Evolutionary conservation across 192 early-diverging fungal species (phyloP).

Genomic region (Mortierella claussenii): DNA sequence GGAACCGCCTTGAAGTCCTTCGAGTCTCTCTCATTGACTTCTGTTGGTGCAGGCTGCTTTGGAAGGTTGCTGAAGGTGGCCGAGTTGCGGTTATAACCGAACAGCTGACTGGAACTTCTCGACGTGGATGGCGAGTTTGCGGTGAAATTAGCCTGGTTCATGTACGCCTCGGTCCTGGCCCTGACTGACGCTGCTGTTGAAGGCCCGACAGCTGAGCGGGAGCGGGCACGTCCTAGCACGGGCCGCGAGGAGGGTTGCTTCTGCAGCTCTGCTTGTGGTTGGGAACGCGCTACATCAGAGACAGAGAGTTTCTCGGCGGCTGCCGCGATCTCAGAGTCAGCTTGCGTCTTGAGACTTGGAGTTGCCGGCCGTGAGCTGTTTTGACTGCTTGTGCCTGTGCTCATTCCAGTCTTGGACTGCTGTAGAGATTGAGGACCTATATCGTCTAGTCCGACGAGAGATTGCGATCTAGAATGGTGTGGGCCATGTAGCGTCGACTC

Average conservation of each 20-base stretch:
- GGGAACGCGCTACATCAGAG: neutral
- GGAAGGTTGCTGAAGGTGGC: neutral
- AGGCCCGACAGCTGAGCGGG: constrained; percentile 27
- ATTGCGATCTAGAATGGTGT: constrained; percentile 15
- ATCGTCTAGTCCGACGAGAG: neutral
- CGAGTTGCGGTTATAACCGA: constrained; percentile 4
- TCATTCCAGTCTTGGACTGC: neutral
- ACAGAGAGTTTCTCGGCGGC: constrained; percentile 1
- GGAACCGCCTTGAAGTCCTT: constrained; percentile 1
- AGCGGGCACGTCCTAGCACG: constrained; percentile 11
- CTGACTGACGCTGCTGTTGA: constrained; percentile 14
- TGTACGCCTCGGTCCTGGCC: constrained; percentile 40
- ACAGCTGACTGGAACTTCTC: constrained; percentile 1
- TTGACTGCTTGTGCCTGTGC: neutral
- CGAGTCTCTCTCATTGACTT: constrained; percentile 2
- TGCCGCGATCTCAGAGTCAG: constrained; percentile 8
- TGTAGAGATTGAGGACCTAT: neutral
- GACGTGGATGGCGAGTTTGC: neutral
- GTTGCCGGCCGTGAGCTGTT: constrained; percentile 1
- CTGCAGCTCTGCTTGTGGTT: neutral
- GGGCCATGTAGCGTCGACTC: constrained; percentile 16
- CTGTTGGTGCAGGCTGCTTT: neutral
- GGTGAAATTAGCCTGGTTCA: constrained; percentile 27
- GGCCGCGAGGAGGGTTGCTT: neutral
- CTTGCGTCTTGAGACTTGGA: neutral